Evolutionary conservation across 2,329 filamentous ascomycete species (phyloP).

Genomic region (Lomentospora prolificans): DNA sequence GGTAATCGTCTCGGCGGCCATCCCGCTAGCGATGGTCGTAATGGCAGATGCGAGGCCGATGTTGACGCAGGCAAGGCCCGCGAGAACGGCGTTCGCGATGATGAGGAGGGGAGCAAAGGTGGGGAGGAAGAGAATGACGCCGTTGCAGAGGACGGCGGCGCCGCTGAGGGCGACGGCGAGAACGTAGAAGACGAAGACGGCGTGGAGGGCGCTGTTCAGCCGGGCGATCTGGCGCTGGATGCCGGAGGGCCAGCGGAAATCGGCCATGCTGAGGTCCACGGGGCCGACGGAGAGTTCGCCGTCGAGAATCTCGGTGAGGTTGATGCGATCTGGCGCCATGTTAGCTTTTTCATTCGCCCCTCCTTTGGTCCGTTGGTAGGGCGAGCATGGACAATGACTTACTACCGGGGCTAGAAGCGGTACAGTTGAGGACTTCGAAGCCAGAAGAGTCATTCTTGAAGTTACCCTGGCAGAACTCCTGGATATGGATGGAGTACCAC

Average conservation of each 20-base stretch:
- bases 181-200: constrained; percentile 38
- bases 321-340: constrained; percentile 25
- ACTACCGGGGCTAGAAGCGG: constrained; percentile 17
- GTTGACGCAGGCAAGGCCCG: constrained; percentile 24
- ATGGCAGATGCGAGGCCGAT: constrained; percentile 33
- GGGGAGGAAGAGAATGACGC: constrained; percentile 25
- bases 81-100: constrained; percentile 27
- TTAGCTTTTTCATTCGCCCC: not conserved
- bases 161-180: constrained; percentile 31
- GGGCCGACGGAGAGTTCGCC: constrained; percentile 34
- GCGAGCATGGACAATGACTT: not conserved
- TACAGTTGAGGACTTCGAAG: constrained; percentile 36
- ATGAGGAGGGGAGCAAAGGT: constrained; percentile 15
- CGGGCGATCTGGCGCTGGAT: constrained; percentile 37
- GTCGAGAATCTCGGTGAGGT: constrained; percentile 37
- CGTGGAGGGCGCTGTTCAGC: constrained; percentile 39
- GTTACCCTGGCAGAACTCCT: constrained; percentile 35
- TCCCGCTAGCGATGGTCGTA: constrained; percentile 29
- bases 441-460: constrained; percentile 31
- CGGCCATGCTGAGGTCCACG: constrained; percentile 31
- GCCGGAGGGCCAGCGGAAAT: constrained; percentile 33
- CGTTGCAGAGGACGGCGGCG: constrained; percentile 29
- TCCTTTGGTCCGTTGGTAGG: too few species aligned
- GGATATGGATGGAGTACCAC: constrained; percentile 42
- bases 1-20: constrained; percentile 32